These are phyloP conservation scores for Adiantum capillusveneris DNA, from an alignment of 75 land plant genomes.

Conservation along the genomic window DNA sequence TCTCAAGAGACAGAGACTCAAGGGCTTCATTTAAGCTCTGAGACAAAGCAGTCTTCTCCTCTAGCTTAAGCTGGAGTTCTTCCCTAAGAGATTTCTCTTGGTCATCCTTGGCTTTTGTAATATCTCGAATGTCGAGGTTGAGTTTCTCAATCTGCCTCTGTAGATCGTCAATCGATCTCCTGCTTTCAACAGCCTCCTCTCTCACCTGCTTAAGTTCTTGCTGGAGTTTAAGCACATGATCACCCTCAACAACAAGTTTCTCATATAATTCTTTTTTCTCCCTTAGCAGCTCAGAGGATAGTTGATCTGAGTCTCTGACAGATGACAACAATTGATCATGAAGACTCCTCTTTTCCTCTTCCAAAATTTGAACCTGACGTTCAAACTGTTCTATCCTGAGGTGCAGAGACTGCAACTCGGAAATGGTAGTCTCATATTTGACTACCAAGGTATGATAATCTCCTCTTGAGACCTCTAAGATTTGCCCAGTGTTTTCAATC, in stretches of 20 bases:
- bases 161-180: neutral
- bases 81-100: neutral
- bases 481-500: neutral
- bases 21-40: neutral
- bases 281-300: neutral
- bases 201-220: neutral
- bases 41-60: neutral
- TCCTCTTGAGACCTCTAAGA: neutral
- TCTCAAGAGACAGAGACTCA: neutral
- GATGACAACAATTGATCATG: neutral
- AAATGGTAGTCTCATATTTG: neutral
- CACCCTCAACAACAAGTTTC: neutral
- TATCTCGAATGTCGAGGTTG: neutral
- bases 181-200: neutral
- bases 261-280: neutral
- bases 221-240: conserved; percentile 7
- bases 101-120: neutral
- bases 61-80: neutral
- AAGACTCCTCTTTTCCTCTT: neutral
- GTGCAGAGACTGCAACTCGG: neutral
- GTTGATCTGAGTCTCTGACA: neutral
- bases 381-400: neutral
- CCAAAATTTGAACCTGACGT: neutral
- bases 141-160: neutral
- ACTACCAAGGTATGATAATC: neutral